Evolutionary conservation across 1,284 basidiomycete genomes (phyloP).

Genomic region (Microbotryum violaceum): DNA sequence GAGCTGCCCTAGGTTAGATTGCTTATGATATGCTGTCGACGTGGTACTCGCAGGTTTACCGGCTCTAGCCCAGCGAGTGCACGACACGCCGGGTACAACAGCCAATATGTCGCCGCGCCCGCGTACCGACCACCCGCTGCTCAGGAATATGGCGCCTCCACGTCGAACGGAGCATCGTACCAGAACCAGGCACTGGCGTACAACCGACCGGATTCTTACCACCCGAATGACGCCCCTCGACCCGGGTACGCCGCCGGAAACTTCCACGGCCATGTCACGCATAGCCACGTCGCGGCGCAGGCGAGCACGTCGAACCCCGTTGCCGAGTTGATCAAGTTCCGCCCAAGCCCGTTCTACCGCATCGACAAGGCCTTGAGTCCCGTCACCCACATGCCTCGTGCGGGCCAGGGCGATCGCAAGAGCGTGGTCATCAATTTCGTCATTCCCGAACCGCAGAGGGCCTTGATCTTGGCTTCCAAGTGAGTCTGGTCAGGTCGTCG

Average conservation of each 20-base stretch:
- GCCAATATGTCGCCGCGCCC: too few relatives aligned
- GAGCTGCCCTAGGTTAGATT: background rate
- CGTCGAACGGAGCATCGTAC: background rate
- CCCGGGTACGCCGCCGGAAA: background rate
- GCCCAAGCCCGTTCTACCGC: slow-evolving; percentile 66
- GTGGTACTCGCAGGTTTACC: too few relatives aligned
- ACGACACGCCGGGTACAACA: too few relatives aligned
- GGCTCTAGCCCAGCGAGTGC: too few relatives aligned
- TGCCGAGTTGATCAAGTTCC: slow-evolving; percentile 57
- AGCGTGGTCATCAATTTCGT: slow-evolving; percentile 55
- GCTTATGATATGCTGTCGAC: too few relatives aligned
- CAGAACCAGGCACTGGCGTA: background rate
- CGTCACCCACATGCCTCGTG: slow-evolving; percentile 64
- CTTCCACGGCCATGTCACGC: background rate
- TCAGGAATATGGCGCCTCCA: background rate
- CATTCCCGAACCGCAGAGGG: slow-evolving; percentile 55
- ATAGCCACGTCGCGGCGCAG: slow-evolving; percentile 45
- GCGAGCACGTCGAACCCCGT: slow-evolving; percentile 1
- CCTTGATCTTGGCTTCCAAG: slow-evolving; percentile 47
- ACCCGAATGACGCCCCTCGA: background rate
- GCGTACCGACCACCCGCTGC: too few relatives aligned
- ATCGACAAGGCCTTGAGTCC: slow-evolving; percentile 57
- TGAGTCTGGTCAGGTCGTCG: slow-evolving; percentile 9
- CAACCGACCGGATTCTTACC: slow-evolving; percentile 8
- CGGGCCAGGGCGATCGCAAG: slow-evolving; percentile 63